These are phyloP conservation scores for Phyllosticta citrichinensis DNA, from an alignment of 2,329 filamentous ascomycete species.

Conservation along the genomic window DNA sequence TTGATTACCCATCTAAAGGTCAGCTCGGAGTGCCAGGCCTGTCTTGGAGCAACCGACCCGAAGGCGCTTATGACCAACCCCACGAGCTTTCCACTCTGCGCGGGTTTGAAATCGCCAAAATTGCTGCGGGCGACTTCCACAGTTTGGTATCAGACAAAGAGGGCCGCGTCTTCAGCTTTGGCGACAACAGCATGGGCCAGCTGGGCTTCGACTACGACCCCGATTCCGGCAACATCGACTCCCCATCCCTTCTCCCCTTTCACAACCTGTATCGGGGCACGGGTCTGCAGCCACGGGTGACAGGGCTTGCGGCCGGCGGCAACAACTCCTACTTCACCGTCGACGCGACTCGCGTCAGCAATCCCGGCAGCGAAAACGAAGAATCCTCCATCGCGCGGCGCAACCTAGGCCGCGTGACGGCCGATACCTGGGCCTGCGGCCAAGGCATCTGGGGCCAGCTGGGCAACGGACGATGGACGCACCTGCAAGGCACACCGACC, in stretches of 20 bases:
- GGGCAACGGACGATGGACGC: slow-evolving; percentile 82
- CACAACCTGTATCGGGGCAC: slow-evolving; percentile 62
- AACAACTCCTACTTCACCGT: slow-evolving; percentile 79
- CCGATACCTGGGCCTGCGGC: slow-evolving; percentile 80
- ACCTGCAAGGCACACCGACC: slow-evolving; percentile 64
- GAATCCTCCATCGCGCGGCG: slow-evolving; percentile 15
- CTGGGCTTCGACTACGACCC: slow-evolving; percentile 66
- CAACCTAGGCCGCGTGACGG: slow-evolving; percentile 48
- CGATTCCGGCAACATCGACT: slow-evolving; percentile 53
- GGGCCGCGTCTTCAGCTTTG: slow-evolving; percentile 75
- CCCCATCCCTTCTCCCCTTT: slow-evolving; percentile 60
- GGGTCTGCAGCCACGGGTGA: slow-evolving; percentile 55
- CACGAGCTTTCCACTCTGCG: slow-evolving; percentile 67
- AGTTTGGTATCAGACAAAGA: slow-evolving; percentile 67
- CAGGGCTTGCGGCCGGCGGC: slow-evolving; percentile 74
- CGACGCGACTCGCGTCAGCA: slow-evolving; percentile 56
- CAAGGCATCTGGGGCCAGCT: slow-evolving; percentile 75
- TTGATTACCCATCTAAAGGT: slow-evolving; percentile 69
- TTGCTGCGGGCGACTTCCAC: slow-evolving; percentile 81
- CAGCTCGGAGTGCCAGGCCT: slow-evolving; percentile 82
- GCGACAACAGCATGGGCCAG: slow-evolving; percentile 86
- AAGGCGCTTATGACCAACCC: slow-evolving; percentile 68
- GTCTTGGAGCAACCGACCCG: slow-evolving; percentile 66
- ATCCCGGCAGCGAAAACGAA: slow-evolving; percentile 27
- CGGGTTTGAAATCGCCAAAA: slow-evolving; percentile 59